Conservation (phyloP, 352 stramenopile species). For the Globisporangium orthogonon region DNA sequence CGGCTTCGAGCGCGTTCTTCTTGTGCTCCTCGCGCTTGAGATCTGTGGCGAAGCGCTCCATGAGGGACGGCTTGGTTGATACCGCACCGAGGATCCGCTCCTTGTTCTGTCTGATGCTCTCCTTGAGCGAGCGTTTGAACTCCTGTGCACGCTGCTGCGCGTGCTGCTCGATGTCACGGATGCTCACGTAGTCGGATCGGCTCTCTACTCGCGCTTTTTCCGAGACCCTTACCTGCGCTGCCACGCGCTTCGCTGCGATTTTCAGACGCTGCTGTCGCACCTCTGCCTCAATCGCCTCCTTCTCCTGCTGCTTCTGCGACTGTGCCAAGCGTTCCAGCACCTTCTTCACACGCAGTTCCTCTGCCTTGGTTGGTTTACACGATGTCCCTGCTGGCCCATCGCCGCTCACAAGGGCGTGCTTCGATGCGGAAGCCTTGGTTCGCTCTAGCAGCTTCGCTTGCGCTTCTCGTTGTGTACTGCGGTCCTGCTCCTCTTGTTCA, state of each 20-base stretch:
- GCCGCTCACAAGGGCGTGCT: not conserved
- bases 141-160: slow-evolving; percentile 53
- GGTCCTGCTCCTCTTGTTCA: slow-evolving; percentile 30
- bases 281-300: slow-evolving; percentile 20
- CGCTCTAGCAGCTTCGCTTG: slow-evolving; percentile 33
- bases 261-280: slow-evolving; percentile 29
- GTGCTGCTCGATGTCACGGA: slow-evolving; percentile 27
- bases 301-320: slow-evolving; percentile 30
- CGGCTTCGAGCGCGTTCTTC: slow-evolving; percentile 51
- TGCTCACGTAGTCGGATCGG: slow-evolving; percentile 37
- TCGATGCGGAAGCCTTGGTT: slow-evolving; percentile 12
- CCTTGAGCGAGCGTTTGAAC: slow-evolving; percentile 48
- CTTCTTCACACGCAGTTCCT: slow-evolving; percentile 51
- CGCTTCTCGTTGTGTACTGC: slow-evolving; percentile 15
- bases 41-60: slow-evolving; percentile 67
- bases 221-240: slow-evolving; percentile 41
- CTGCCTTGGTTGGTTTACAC: slow-evolving; percentile 36
- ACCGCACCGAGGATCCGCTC: slow-evolving; percentile 42
- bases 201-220: slow-evolving; percentile 34
- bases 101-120: slow-evolving; percentile 59
- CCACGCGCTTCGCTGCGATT: slow-evolving; percentile 41
- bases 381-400: not conserved
- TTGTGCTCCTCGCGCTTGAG: slow-evolving; percentile 70
- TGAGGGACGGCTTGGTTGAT: slow-evolving; percentile 49
- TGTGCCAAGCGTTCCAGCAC: slow-evolving; percentile 24